phyloP scores from a whole-genome alignment of 768 basidiomycete genomes.

The Hericium coralloides region DNA sequence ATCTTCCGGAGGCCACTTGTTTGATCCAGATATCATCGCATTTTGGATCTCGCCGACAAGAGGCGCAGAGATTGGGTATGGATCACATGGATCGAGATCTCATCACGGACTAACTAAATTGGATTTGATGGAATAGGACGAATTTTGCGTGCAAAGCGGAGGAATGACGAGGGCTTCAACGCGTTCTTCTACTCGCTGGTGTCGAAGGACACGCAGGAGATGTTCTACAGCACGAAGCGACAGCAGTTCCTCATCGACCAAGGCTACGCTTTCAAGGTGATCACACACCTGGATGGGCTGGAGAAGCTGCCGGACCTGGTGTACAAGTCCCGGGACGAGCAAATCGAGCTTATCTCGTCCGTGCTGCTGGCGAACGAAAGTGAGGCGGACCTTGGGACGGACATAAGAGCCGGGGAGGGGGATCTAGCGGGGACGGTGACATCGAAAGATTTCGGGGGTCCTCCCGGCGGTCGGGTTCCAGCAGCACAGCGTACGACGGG shows the following conservation, averaged over 20 bases:
- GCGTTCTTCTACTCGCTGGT: slow-evolving; percentile 99
- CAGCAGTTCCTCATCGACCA: slow-evolving; percentile 99
- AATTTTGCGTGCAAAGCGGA: slow-evolving; percentile 91
- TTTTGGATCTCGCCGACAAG: slow-evolving; percentile 96
- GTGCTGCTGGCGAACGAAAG: slow-evolving; percentile 88
- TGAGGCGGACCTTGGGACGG: slow-evolving; percentile 81
- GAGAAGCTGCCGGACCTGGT: slow-evolving; percentile 82
- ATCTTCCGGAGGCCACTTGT: slow-evolving; percentile 97
- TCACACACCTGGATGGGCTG: slow-evolving; percentile 93
- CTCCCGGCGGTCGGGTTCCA: slow-evolving; percentile 45
- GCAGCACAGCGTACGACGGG: slow-evolving; percentile 71
- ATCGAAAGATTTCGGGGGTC: slow-evolving; percentile 74
- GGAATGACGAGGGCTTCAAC: slow-evolving; percentile 99
- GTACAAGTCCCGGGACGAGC: slow-evolving; percentile 84
- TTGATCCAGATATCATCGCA: slow-evolving; percentile 99
- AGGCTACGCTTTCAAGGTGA: slow-evolving; percentile 99
- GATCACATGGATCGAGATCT: neutral
- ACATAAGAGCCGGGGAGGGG: slow-evolving; percentile 75
- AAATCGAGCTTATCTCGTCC: slow-evolving; percentile 92
- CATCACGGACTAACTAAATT: neutral
- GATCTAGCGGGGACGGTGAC: slow-evolving; percentile 82
- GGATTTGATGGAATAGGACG: slow-evolving; percentile 47
- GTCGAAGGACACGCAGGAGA: slow-evolving; percentile 98
- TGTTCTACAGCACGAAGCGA: slow-evolving; percentile 98
- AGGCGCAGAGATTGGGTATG: slow-evolving; percentile 89